Base-by-base conservation (phyloP, 148 eudicot species). In the Spergularia bocconei region DNA sequence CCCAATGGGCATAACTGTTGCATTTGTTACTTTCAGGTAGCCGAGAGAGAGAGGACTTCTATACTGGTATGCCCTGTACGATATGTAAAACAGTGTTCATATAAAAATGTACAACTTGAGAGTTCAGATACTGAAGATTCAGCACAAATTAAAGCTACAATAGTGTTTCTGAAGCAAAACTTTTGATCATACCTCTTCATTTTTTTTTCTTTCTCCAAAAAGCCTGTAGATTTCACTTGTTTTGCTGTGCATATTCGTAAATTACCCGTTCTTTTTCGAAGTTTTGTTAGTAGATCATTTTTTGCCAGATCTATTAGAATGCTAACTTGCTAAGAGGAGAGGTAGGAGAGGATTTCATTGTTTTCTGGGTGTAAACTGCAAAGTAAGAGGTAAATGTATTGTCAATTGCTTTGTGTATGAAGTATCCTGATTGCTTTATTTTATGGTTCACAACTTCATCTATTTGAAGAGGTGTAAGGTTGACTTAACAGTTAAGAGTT, bases 341-440 rank as follows among this genome's bases (percentile, higher is more conserved):
- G 36, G 36, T 60, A 63, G 59, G 19, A n/a, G 20, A 66, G 50
- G 67, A 17, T 39, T 21, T 41, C 16, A 19, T 16, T 19, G 44
- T 21, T 16, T 71, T 1, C 38, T 25, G 48, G 41, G 56, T 50
- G 71, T 78, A 63, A 39, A 79, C 23, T 74, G 74, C 74, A 74
- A 39, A 67, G 71, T 63, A 62, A 79, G 61, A 70, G 82, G 68
- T 61, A 64, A 47, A 21, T 63, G 67, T 61, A 57, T 29, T 68
- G 60, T 60, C 77, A 58, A 61, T 69, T 52, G 29, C 41, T 48
- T 68, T 67, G 73, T 79, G 67, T 21, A 79, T 70, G 48, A 15
- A 16, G 73, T 57, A 29, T 29, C 4, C 4, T 29, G 2, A 29
- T 2, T 29, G 36, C 36, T 29, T 29, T 29, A 29, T 29, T 29